Base-by-base conservation (phyloP, 495 filamentous ascomycete genomes). In the Arthonia radiata region DNA sequence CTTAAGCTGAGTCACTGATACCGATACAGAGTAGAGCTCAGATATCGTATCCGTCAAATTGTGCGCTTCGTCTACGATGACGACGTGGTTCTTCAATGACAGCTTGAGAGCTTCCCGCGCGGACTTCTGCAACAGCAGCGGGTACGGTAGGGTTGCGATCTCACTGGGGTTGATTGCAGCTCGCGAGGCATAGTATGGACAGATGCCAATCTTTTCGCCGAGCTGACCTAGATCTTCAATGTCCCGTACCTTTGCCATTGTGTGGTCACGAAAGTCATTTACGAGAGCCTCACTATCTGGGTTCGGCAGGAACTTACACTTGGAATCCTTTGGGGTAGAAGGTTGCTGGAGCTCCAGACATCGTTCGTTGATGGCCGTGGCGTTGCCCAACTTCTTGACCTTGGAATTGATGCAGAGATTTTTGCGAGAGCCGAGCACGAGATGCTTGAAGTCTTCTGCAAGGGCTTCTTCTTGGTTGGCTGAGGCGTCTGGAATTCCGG, bases 21-120 rank as follows among this genome's bases (percentile, higher is more conserved):
- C 59, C 21, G 69, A 62, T 3, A 77, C 62, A 1, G 86, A 89
- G 41, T 94, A 65, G 27, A 92, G 83, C 13, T 66, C 71, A 1
- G 77, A 61, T 24, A 97, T 81, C 2, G 83, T 76, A 45, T 92
- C 81, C 68, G 93, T 93, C 17, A 97, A 61, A 43, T 97, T 97
- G 42, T 97, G 86, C 1, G 89, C 86, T 51, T 97, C 86, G 39
- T 97, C 86, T 35, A 97, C 77, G 23, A 97, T 73, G 13, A 97
- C 63, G 2, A 94, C 57, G 43, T 92, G 82, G 4, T 65, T 71
- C 37, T 82, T 80, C 6, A 97, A 47, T 16, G 75, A 86, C 13
- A 97, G 59, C 17, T 68, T 67, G 3, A 97, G 59, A 3, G 86
- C 79, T 31, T 94, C 81, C 23, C 86, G 58, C 4, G 86, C 83